Evolutionary conservation across 306 rosid genomes (phyloP).

Genomic region (Acmispon strigosus): DNA sequence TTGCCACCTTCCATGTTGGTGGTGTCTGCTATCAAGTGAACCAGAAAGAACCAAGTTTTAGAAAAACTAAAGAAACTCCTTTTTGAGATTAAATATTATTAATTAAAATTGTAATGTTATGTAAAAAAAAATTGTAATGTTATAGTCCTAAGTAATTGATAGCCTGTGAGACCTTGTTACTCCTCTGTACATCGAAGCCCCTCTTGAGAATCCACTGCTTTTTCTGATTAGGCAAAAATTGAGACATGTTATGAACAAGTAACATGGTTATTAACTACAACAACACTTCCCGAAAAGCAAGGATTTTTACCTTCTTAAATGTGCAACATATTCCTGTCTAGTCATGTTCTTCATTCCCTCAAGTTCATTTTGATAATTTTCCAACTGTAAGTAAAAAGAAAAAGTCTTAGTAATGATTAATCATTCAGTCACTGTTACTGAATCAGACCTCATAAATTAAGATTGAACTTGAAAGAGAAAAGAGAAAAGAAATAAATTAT

Average conservation of each 20-base stretch:
- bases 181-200: constrained; percentile 89
- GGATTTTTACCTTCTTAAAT: constrained; percentile 61
- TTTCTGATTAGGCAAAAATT: constrained; percentile 38
- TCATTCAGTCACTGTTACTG: neutral
- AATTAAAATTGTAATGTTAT: neutral
- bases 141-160: neutral
- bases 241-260: neutral
- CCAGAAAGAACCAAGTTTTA: constrained; percentile 7
- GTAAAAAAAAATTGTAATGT: neutral
- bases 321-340: constrained; percentile 90
- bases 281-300: neutral
- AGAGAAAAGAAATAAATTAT: neutral
- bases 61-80: neutral
- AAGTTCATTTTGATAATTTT: constrained; percentile 62
- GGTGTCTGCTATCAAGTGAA: constrained; percentile 58
- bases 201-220: constrained; percentile 94
- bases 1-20: constrained; percentile 98
- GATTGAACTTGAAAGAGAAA: constrained; percentile 2
- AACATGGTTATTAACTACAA: neutral
- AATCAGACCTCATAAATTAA: neutral
- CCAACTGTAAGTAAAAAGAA: constrained; percentile 39
- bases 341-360: constrained; percentile 84
- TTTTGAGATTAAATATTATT: neutral
- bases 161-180: constrained; percentile 71
- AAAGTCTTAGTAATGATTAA: neutral